Base-by-base conservation (phyloP, 805 yeast genomes). In the Millerozyma miso region DNA sequence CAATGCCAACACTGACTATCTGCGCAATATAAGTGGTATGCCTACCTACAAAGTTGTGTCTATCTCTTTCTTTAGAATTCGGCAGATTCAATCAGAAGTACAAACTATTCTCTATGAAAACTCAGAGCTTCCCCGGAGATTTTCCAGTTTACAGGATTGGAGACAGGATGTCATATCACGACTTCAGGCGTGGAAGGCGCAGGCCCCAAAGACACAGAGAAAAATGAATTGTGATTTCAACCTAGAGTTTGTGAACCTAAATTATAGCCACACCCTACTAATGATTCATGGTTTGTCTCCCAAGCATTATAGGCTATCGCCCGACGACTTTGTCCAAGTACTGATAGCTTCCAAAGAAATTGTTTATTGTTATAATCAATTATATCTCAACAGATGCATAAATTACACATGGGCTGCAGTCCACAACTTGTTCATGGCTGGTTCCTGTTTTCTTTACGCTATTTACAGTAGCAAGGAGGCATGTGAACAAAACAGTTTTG, bases 331-430 rank as follows among this genome's bases (percentile, higher is more conserved):
- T 50, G 51, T 70, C 31, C 71, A 74, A 35, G 78, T 88, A 10
- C 73, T 77, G 8, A 80, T 77, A 19, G 77, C 90, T 0, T 78
- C 93, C 1, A 76, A 75, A 50, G 83, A 82, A 35, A 75, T 88
- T 31, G 82, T 88, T 41, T 65, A 70, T 29, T 74, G 81, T 23
- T 89, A 86, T 58, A 66, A 74, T 39, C 76, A 75, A 40, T 63
- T 89, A 32, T 77, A 75, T 50, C 60, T 67, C n/a, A 71, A 71
- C 20, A 77, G 76, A 52, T 69, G 77, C 37, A 74, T 88, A 46
- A 88, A 88, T 60, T 89, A 86, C 61, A 87, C 96, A 0, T 89
- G 97, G 97, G 90, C 89, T 1, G 93, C 95, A 0, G 90, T 88
- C 2, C 95, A 88, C 59, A 88, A 88, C 57, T 67, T 88, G 41